Base-by-base conservation (phyloP, 2,329 filamentous ascomycete species). In the Diplodia seriata region DNA sequence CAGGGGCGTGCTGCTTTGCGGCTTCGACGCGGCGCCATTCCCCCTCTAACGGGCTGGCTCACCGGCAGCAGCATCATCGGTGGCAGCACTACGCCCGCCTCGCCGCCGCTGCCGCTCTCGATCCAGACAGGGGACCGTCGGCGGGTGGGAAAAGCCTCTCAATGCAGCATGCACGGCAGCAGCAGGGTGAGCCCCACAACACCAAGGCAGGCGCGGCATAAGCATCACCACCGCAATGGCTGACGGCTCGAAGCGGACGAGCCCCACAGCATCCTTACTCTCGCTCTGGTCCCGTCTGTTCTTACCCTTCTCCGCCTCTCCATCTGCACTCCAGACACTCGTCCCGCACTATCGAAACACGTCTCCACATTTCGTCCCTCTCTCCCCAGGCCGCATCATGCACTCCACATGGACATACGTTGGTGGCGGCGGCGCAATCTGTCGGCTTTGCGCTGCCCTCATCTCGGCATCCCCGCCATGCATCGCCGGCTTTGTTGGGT, bases 171-270 rank as follows among this genome's bases (percentile, higher is more conserved):
- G 47, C 47, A 63, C 59, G 31, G 18, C 59, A 51, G n/a, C 47
- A 23, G 43, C 59, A 51, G 31, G 43, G 31, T 38, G 59, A 20
- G 59, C 43, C 56, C 59, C 47, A 63, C 59, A 63, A 63, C 59
- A 63, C 59, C 57, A 62, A 23, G 31, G 40, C 57, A 61, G 40
- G 40, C 40, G 57, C 57, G 57, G 40, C 57, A 29, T 43, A 43
- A 43, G 12, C 57, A 62, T 62, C 57, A 62, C 26, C 57, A 62
- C 57, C 59, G 50, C 20, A 26, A 11, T 49, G 47, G 59, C 43
- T 50, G 57, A 36, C 57, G 29, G 57, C 56, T 59, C 23, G 38
- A 59, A n/a, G 56, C 43, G 18, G 7, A 26, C 11, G n/a, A 63
- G 59, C 47, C 59, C 59, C 59, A 63, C 59, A 11, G n/a, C 23